Base-by-base conservation (phyloP, 2,329 filamentous ascomycete genomes). In the Chrysosporium keratinophilum region DNA sequence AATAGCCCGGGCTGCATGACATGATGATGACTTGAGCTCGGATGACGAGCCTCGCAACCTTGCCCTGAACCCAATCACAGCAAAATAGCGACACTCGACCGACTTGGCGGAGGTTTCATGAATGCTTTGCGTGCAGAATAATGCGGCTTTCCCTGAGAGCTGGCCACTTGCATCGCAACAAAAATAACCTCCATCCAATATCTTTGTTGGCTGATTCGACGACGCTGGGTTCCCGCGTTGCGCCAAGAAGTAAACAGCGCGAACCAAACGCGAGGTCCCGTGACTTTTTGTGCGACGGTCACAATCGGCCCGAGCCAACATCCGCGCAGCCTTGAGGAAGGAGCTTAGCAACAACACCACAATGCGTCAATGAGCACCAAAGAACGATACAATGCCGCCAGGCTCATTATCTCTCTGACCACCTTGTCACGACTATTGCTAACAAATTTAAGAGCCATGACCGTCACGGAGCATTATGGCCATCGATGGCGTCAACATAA, bases 231-330 rank as follows among this genome's bases (percentile, higher is more conserved):
- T 50, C 28, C 48, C 48, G 48, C 48, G 48, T 42, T 31, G 14
- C n/a, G 48, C 48, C 48, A 50, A 50, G 48, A 42, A 12, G 41
- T 52, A 52, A 52, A 52, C 50, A 52, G 45, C 50, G n/a, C 50
- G 49, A 51, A 43, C 15, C 11, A 11, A 28, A 35, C n/a, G 15
- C 49, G 50, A 45, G 39, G 45, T 39, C 50, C 31, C 41, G 41
- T 45, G 40, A 45, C 23, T 19, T 40, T n/a, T 41, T 14, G 23
- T 28, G 3, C 23, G 3, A 3, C 23, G 23, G 23, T 28, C 23
- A 7, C 23, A 28, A 7, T 28, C 23, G 23, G 23, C 23, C 23
- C 23, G 23, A 28, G 7, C 3, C 23, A 3, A 28, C 23, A 4
- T 7, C 23, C 23, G 7, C 10, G 5, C 39, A 41, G n/a, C 12